phyloP scores from a whole-genome alignment of 179 eudicot genomes.

The Beta corolliflora region DNA sequence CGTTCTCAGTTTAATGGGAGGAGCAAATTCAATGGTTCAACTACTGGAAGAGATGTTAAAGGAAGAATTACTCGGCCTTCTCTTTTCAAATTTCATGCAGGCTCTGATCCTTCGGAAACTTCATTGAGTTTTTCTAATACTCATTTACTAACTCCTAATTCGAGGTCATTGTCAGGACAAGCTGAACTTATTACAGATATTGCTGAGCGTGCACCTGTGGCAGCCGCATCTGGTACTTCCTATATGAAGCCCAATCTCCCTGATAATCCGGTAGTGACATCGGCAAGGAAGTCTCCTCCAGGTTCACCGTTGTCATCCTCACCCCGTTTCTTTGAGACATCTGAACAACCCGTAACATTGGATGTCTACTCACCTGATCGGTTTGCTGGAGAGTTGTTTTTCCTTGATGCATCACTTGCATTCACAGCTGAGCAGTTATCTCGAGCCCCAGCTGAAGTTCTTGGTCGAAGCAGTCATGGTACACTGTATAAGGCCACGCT shows the following conservation, averaged over 20 bases:
- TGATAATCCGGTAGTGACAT: conserved; percentile 40
- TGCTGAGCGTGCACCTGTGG: conserved; percentile 52
- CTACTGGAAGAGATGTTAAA: conserved; percentile 56
- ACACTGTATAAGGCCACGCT: conserved; percentile 90
- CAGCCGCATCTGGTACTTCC: conserved; percentile 31
- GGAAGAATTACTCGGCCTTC: conserved; percentile 64
- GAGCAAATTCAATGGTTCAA: conserved; percentile 49
- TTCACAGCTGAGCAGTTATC: conserved; percentile 90
- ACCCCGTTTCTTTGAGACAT: conserved; percentile 63
- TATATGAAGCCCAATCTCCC: conserved; percentile 39
- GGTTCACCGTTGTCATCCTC: conserved; percentile 69
- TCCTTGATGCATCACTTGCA: conserved; percentile 65
- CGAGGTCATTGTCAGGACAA: conserved; percentile 71
- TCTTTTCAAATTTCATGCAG: conserved; percentile 53
- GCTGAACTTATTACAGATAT: conserved; percentile 53
- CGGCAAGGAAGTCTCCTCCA: conserved; percentile 70
- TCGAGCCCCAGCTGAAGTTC: conserved; percentile 96
- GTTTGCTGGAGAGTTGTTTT: conserved; percentile 80
- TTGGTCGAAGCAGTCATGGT: conserved; percentile 94
- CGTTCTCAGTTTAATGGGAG: conserved; percentile 60
- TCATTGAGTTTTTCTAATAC: conserved; percentile 75
- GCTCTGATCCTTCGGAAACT: conserved; percentile 51
- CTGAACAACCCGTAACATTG: conserved; percentile 69
- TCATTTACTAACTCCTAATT: conserved; percentile 68
- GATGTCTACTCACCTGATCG: conserved; percentile 91